Conservation (phyloP, 176 grass and related monocot genomes). For the Aechmea fasciata region DNA sequence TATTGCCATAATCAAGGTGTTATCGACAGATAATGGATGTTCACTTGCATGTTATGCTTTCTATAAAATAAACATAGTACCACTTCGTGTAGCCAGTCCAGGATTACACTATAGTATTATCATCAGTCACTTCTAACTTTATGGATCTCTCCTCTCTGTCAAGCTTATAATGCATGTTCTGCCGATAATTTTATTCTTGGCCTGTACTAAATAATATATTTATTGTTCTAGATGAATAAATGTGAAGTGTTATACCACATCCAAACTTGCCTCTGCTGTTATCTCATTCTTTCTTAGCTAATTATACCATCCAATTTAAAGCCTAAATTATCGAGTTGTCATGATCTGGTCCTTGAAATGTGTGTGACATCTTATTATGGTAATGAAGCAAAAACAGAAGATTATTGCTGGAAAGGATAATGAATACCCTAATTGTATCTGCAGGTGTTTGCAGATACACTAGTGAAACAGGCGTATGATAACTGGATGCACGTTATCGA, state of each 20-base stretch:
- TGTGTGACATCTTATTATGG: background rate
- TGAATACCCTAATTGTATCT: conserved; percentile 6
- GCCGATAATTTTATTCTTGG: background rate
- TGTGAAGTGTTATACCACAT: too few species aligned
- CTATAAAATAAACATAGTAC: background rate
- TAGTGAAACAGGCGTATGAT: conserved; percentile 79
- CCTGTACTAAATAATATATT: too few species aligned
- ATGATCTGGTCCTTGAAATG: background rate
- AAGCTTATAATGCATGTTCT: background rate
- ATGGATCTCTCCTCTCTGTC: background rate
- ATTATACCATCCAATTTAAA: background rate
- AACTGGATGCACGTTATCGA: conserved; percentile 74
- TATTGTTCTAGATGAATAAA: too few species aligned
- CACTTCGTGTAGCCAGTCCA: background rate
- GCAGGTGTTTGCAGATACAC: conserved; percentile 48
- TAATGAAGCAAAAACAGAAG: conserved; percentile 11
- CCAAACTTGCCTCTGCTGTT: too few species aligned
- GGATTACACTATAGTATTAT: background rate
- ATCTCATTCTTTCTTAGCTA: background rate
- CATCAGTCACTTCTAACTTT: background rate
- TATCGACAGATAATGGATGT: background rate
- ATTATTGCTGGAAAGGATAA: conserved; percentile 4
- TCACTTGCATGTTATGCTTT: background rate
- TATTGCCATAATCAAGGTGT: background rate
- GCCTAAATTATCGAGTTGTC: background rate